Base-by-base conservation (phyloP, 176 grass and related monocot genomes). In the Pharus latifolius region DNA sequence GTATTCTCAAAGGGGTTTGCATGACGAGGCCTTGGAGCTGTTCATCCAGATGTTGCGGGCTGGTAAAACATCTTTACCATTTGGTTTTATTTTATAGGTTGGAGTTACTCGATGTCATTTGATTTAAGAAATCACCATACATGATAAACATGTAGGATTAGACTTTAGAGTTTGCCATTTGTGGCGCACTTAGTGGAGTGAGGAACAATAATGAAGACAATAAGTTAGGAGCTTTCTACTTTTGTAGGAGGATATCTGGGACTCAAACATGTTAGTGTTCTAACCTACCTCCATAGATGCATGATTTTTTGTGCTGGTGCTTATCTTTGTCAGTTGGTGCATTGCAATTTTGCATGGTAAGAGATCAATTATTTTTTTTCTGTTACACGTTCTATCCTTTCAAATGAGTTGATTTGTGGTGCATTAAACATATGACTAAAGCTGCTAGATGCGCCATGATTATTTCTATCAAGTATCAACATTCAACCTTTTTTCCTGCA, bases 21-120 rank as follows among this genome's bases (percentile, higher is more conserved):
- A 55, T 1, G 52, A 33, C 0, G 53, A 88, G 20, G 69, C 89
- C 20, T 59, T 85, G 45, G 78, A 82, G 10, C 64, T 88, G 24
- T 88, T 92, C 44, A 18, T 81, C 63, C 32, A 23, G 70, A 88
- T 88, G 84, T 41, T 85, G 16, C 59, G 58, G 78, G 72, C 70
- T 30, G 84, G 82, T 92, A 92, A 54, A 41, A 58, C 33, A 69
- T 80, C 51, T 69, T 15, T 48, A 56, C 8, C 40, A 11, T 74
- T 33, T 29, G n/a, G 4, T 78, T n/a, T 23, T 74, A 2, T 49
- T 16, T 31, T 58, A n/a, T n/a, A n/a, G n/a, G 30, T 18, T 2
- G 1, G 38, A 51, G 17, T 57, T 35, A 1, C 5, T 5, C 19
- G 16, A n/a, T 29, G n/a, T 20, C 1, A 64, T 56, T 18, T 30